Conservation (phyloP, 2,329 filamentous ascomycete genomes). For the Emergomyces africanus region DNA sequence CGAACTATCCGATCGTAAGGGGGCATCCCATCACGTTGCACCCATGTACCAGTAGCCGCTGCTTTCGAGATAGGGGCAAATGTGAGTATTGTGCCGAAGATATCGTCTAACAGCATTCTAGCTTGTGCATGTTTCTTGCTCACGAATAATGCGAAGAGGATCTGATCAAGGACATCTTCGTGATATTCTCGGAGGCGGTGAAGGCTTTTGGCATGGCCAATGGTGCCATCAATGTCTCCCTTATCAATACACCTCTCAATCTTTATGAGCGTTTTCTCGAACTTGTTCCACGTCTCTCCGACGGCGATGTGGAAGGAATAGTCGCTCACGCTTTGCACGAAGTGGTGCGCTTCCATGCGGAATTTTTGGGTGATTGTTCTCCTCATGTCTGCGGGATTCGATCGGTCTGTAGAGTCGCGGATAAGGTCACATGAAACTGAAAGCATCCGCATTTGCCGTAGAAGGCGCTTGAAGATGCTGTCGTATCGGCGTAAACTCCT, state of each 20-base stretch:
- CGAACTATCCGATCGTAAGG: slow-evolving; percentile 16
- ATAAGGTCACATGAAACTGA: slow-evolving; percentile 58
- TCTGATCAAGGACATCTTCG: slow-evolving; percentile 59
- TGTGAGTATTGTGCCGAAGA: slow-evolving; percentile 57
- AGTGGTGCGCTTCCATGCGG: slow-evolving; percentile 64
- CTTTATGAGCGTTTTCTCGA: slow-evolving; percentile 51
- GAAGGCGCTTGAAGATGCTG: slow-evolving; percentile 63
- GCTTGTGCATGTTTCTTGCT: slow-evolving; percentile 63
- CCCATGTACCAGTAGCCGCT: slow-evolving; percentile 4
- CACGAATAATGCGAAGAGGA: slow-evolving; percentile 60
- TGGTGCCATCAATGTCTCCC: slow-evolving; percentile 33
- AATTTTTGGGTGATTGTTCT: slow-evolving; percentile 46
- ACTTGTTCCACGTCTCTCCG: slow-evolving; percentile 56
- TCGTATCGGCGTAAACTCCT: slow-evolving; percentile 68
- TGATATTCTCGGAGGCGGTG: slow-evolving; percentile 57
- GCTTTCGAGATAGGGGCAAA: slow-evolving; percentile 42
- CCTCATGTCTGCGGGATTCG: slow-evolving; percentile 16
- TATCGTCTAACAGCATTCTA: slow-evolving; percentile 59
- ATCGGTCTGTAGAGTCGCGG: slow-evolving; percentile 38
- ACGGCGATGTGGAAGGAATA: slow-evolving; percentile 77
- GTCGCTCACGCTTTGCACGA: slow-evolving; percentile 56
- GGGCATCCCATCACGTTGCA: not conserved
- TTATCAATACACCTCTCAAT: slow-evolving; percentile 46
- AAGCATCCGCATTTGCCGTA: slow-evolving; percentile 66
- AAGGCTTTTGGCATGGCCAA: slow-evolving; percentile 46